Percentiles rank a stretch among this genome's conserved stretches.
Conservation (phyloP, 208 protist genomes). For the Leishmania braziliensis region DNA sequence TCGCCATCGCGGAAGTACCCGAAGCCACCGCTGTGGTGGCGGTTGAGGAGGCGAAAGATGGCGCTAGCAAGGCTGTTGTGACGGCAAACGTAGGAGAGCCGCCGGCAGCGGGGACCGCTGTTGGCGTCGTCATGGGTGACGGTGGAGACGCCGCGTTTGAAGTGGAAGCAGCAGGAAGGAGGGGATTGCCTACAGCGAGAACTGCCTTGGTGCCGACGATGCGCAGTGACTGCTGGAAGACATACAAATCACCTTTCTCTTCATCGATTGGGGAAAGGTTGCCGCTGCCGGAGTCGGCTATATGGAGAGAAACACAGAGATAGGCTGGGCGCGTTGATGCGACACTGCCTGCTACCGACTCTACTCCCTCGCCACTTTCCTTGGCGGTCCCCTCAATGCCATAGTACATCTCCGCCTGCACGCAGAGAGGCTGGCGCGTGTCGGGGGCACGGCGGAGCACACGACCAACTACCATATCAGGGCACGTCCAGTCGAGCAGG, state of each 20-base stretch:
- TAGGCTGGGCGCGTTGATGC: slow-evolving; percentile 11
- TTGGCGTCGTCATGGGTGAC: not conserved
- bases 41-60: not conserved
- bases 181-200: slow-evolving; percentile 17
- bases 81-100: not conserved
- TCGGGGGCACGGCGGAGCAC: slow-evolving; percentile 16
- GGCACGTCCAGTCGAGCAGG: slow-evolving; percentile 34
- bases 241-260: not conserved
- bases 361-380: not conserved
- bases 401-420: slow-evolving; percentile 34
- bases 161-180: slow-evolving; percentile 7
- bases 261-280: not conserved
- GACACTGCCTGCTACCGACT: not conserved
- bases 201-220: slow-evolving; percentile 24
- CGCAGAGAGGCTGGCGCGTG: slow-evolving; percentile 8
- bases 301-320: slow-evolving; percentile 24
- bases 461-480: slow-evolving; percentile 35
- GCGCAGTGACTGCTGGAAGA: slow-evolving; percentile 30
- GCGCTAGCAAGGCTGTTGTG: not conserved
- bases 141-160: not conserved
- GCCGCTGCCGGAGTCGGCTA: slow-evolving; percentile 5
- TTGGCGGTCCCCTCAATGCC: slow-evolving; percentile 11
- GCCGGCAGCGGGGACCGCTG: not conserved
- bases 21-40: not conserved
- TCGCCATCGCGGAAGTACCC: not conserved